phyloP scores from a whole-genome alignment of 352 stramenopile genomes.

The Pythium vanterpoolii region DNA sequence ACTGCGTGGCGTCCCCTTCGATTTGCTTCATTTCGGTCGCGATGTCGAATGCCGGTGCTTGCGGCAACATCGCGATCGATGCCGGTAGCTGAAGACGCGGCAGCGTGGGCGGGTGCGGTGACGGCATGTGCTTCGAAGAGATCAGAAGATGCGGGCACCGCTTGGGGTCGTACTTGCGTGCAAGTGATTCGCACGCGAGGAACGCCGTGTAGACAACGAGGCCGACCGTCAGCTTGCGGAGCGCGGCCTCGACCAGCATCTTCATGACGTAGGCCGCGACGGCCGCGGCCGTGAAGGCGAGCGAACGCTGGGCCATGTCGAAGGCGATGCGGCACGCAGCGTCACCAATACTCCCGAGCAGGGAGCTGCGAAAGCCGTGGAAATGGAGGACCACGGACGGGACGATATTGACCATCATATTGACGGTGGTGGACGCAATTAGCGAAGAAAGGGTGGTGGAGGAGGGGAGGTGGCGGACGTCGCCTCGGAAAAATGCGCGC shows the following conservation, averaged over 20 bases:
- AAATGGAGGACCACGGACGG: conserved; percentile 62
- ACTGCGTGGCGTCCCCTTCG: neutral
- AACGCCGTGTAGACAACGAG: conserved; percentile 3
- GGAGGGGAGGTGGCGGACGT: neutral
- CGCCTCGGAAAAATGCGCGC: neutral
- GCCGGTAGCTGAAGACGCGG: conserved; percentile 23
- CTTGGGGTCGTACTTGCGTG: conserved; percentile 13
- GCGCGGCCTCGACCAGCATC: conserved; percentile 22
- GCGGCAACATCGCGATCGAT: conserved; percentile 14
- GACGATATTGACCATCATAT: conserved; percentile 29
- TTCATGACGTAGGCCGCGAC: conserved; percentile 30
- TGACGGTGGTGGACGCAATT: conserved; percentile 4
- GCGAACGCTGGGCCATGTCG: conserved; percentile 25
- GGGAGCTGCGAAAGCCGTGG: conserved; percentile 42
- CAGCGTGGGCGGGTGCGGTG: conserved; percentile 21
- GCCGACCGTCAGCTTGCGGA: neutral
- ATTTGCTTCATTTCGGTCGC: neutral
- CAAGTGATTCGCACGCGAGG: conserved; percentile 11
- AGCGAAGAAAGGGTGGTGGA: neutral
- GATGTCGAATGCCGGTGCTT: neutral
- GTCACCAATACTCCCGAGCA: conserved; percentile 26
- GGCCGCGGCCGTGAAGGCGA: conserved; percentile 27
- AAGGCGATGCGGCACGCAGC: conserved; percentile 21
- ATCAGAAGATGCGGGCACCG: conserved; percentile 20
- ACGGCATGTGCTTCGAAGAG: neutral